These are phyloP conservation scores for Auricularia sp. DNA, from an alignment of 768 basidiomycete species.

Conservation along the genomic window DNA sequence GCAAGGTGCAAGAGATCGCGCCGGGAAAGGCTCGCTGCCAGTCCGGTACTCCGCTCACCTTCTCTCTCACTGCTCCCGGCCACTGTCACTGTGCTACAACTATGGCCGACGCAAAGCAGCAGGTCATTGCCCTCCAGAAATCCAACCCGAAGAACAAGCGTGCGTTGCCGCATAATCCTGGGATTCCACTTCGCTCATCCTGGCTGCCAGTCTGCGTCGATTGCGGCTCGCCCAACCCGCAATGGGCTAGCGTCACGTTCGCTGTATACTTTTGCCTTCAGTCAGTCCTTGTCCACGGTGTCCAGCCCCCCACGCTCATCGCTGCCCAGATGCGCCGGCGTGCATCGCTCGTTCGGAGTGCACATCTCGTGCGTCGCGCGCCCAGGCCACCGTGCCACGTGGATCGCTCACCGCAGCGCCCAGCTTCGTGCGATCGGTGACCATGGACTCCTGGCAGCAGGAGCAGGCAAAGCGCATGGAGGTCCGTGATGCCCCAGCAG, in stretches of 20 bases:
- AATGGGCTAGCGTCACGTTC: constrained; percentile 59
- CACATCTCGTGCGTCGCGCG: constrained; percentile 59
- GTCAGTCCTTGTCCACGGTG: constrained; percentile 17
- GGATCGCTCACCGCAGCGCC: constrained; percentile 10
- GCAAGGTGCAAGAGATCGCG: background rate
- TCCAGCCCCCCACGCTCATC: background rate
- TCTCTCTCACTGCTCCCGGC: constrained; percentile 11
- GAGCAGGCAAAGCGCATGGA: constrained; percentile 87
- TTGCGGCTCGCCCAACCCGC: constrained; percentile 83
- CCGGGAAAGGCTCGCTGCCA: background rate
- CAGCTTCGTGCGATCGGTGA: constrained; percentile 85
- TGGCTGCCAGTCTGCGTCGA: constrained; percentile 48
- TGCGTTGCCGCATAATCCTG: constrained; percentile 11
- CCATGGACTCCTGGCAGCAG: constrained; percentile 94
- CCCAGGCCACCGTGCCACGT: background rate
- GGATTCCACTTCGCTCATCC: background rate
- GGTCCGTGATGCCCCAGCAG: constrained; percentile 29
- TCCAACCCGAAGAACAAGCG: constrained; percentile 64
- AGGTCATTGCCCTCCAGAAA: constrained; percentile 48
- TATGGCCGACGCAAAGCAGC: constrained; percentile 54
- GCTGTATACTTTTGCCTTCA: constrained; percentile 82
- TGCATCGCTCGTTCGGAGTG: constrained; percentile 85
- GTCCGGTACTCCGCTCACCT: constrained; percentile 2
- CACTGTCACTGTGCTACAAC: constrained; percentile 1
- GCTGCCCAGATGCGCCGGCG: constrained; percentile 39